These are phyloP conservation scores for Debaryomyces udenii DNA, from an alignment of 1,139 yeast species.

Conservation along the genomic window DNA sequence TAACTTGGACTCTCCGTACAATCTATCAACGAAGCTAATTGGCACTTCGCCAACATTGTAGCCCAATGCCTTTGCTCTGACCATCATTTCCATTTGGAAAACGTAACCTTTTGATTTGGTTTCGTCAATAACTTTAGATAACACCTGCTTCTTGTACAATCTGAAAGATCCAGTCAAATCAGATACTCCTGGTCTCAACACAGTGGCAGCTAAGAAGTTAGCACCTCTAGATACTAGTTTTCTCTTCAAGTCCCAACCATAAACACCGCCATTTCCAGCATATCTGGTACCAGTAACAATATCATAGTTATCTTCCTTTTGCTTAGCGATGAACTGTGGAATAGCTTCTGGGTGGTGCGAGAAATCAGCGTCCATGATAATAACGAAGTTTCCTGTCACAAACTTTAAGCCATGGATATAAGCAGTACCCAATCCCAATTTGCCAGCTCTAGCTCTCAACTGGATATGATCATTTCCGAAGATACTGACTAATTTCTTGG, in stretches of 20 bases:
- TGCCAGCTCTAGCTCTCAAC: slow-evolving; percentile 75
- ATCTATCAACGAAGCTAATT: slow-evolving; percentile 76
- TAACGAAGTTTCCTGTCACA: slow-evolving; percentile 74
- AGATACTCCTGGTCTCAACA: slow-evolving; percentile 71
- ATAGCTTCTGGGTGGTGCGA: slow-evolving; percentile 83
- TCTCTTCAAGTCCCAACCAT: slow-evolving; percentile 84
- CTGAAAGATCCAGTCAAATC: slow-evolving; percentile 83
- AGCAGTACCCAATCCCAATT: slow-evolving; percentile 81
- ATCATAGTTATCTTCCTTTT: slow-evolving; percentile 64
- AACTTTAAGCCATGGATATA: slow-evolving; percentile 77
- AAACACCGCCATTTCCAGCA: slow-evolving; percentile 82
- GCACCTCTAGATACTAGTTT: slow-evolving; percentile 82
- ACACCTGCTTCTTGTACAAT: slow-evolving; percentile 70
- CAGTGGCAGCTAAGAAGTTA: slow-evolving; percentile 73
- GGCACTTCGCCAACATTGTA: slow-evolving; percentile 81
- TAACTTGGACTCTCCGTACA: slow-evolving; percentile 78
- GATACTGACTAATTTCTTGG: slow-evolving; percentile 61
- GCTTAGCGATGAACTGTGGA: slow-evolving; percentile 73
- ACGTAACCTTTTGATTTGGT: slow-evolving; percentile 82
- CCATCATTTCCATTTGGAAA: slow-evolving; percentile 92
- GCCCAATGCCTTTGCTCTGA: slow-evolving; percentile 72
- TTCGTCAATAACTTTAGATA: slow-evolving; percentile 66
- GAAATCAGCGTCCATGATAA: slow-evolving; percentile 87
- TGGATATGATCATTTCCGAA: slow-evolving; percentile 69
- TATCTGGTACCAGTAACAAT: slow-evolving; percentile 87